These are phyloP conservation scores for Thielaviopsis populi DNA, from an alignment of 2,329 filamentous ascomycete species.

Conservation along the genomic window DNA sequence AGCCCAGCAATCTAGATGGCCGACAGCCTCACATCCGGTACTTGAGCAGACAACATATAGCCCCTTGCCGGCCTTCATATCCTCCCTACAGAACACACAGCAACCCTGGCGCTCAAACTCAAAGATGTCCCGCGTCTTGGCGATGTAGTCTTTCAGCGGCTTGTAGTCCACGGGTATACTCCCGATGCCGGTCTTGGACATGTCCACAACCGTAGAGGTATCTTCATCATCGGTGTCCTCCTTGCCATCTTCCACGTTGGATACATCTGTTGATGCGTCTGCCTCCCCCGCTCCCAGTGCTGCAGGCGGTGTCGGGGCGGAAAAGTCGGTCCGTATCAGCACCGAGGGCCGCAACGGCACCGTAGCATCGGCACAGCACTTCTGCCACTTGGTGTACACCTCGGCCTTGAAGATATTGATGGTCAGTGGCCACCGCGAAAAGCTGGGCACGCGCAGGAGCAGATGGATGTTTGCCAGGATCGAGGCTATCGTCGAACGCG, in stretches of 20 bases:
- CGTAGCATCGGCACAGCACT: slow-evolving; percentile 36
- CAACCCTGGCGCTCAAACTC: slow-evolving; percentile 40
- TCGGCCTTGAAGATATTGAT: slow-evolving; percentile 65
- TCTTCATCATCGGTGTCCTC: not conserved
- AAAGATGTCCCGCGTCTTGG: slow-evolving; percentile 39
- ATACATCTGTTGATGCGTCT: not conserved
- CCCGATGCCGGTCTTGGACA: slow-evolving; percentile 33
- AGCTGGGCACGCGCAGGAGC: slow-evolving; percentile 64
- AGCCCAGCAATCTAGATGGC: slow-evolving; percentile 47
- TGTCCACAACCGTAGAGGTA: not conserved
- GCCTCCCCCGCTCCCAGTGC: not conserved
- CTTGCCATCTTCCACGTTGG: not conserved
- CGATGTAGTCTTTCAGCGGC: slow-evolving; percentile 37
- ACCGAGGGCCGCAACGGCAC: slow-evolving; percentile 35
- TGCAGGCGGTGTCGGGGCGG: slow-evolving; percentile 19
- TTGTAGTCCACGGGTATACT: slow-evolving; percentile 41
- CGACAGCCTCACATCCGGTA: slow-evolving; percentile 38
- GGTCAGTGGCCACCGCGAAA: slow-evolving; percentile 66
- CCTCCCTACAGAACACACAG: slow-evolving; percentile 38
- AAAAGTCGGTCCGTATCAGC: slow-evolving; percentile 42
- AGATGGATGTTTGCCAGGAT: slow-evolving; percentile 69
- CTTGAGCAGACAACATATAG: slow-evolving; percentile 44
- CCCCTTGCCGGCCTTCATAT: slow-evolving; percentile 33
- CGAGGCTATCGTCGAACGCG: slow-evolving; percentile 46
- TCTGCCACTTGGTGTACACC: slow-evolving; percentile 53